A percentile compares a stretch with the other conserved stretches of the same genome.
Evolutionary conservation across 441 rosid species (phyloP).

Genomic region (Croton setiger): DNA sequence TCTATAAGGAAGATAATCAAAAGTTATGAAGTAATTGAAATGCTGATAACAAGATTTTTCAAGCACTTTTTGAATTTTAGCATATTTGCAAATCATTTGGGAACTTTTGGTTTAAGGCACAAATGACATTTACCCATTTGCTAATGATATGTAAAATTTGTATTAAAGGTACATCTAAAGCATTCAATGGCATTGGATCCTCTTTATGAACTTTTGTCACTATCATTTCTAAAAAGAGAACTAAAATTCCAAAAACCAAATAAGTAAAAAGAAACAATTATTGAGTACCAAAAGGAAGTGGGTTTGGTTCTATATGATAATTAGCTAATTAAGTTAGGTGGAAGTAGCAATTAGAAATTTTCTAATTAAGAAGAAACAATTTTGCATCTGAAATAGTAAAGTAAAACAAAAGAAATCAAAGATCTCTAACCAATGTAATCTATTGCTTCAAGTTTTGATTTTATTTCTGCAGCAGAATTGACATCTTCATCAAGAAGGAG

Average conservation of each 20-base stretch:
- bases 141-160: slow-evolving; percentile 1
- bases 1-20: not conserved
- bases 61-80: not conserved
- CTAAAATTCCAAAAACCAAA: slow-evolving; percentile 20
- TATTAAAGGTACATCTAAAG: slow-evolving; percentile 10
- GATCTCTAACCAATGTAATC: slow-evolving; percentile 79
- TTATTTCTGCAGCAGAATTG: slow-evolving; percentile 58
- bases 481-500: slow-evolving; percentile 70
- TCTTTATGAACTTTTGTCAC: slow-evolving; percentile 4
- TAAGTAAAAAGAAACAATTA: slow-evolving; percentile 6
- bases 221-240: slow-evolving; percentile 12
- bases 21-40: not conserved
- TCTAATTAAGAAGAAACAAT: slow-evolving; percentile 15
- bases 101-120: not conserved
- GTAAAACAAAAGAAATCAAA: slow-evolving; percentile 19
- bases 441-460: slow-evolving; percentile 78
- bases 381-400: not conserved
- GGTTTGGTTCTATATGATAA: slow-evolving; percentile 9
- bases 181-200: slow-evolving; percentile 21
- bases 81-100: slow-evolving; percentile 2
- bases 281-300: slow-evolving; percentile 12
- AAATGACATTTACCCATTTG: not conserved
- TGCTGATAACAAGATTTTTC: not conserved
- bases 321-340: slow-evolving; percentile 16
- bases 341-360: slow-evolving; percentile 15